Evolutionary conservation across 768 basidiomycete genomes (phyloP).

Genomic region (Hirschioporus abietinus): DNA sequence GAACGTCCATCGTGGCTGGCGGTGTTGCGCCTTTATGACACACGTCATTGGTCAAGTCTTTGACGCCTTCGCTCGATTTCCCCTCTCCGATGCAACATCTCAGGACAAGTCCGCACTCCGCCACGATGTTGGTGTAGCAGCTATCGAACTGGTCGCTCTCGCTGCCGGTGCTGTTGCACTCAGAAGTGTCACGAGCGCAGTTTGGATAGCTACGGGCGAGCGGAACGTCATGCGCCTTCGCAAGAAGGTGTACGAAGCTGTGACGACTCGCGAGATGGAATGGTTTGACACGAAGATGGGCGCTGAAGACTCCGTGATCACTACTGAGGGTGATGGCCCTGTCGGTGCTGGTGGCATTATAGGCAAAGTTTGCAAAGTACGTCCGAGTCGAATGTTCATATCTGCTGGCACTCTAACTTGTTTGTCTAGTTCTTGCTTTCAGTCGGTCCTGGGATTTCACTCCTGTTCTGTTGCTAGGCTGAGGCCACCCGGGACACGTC

Average conservation of each 20-base stretch:
- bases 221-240: conserved; percentile 66
- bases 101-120: conserved; percentile 37
- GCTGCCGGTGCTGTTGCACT: conserved; percentile 65
- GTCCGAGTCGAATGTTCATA: conserved; percentile 6
- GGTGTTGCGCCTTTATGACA: conserved; percentile 85
- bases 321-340: conserved; percentile 37
- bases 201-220: conserved; percentile 91
- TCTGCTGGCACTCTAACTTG: conserved; percentile 6
- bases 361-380: conserved; percentile 86
- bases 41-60: conserved; percentile 73
- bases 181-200: conserved; percentile 64
- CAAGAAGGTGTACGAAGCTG: conserved; percentile 58
- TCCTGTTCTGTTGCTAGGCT: conserved; percentile 77
- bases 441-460: conserved; percentile 75
- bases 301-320: conserved; percentile 38
- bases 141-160: conserved; percentile 62
- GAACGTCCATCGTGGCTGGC: conserved; percentile 60
- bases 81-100: conserved; percentile 29
- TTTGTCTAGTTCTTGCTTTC: conserved; percentile 77
- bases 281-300: conserved; percentile 89
- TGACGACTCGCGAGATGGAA: conserved; percentile 68
- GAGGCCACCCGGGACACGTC: too few relatives aligned
- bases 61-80: conserved; percentile 60
- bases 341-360: conserved; percentile 86
- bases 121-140: conserved; percentile 51